These are phyloP conservation scores for Colletotrichum coccodes DNA, from an alignment of 2,329 filamentous ascomycete genomes.

Conservation along the genomic window DNA sequence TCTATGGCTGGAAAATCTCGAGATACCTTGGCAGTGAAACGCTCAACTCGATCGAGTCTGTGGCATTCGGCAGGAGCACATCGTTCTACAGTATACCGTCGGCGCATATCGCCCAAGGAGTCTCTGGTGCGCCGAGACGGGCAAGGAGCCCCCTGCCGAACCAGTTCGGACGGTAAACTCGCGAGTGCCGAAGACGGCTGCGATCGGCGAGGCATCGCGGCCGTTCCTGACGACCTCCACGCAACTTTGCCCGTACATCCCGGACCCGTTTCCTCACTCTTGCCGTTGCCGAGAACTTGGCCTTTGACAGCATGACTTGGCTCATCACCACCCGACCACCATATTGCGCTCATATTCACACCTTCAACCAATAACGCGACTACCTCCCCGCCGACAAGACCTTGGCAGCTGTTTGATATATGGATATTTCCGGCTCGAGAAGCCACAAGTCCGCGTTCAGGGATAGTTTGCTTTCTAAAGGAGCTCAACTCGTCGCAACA, in stretches of 20 bases:
- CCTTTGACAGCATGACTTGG: conserved; percentile 11
- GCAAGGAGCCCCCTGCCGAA: conserved; percentile 15
- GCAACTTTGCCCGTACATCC: not conserved
- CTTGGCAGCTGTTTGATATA: conserved; percentile 21
- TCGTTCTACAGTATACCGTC: not conserved
- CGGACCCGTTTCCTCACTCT: not conserved
- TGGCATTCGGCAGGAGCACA: not conserved
- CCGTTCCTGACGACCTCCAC: not conserved
- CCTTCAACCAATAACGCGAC: not conserved
- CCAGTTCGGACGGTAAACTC: conserved; percentile 13
- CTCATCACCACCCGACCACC: conserved; percentile 5
- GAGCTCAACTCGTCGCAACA: not conserved
- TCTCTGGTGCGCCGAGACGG: conserved; percentile 6
- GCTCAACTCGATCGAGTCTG: not conserved
- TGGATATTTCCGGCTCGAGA: not conserved
- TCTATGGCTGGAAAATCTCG: not conserved
- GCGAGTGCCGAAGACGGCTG: conserved; percentile 19
- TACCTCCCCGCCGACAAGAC: conserved; percentile 13
- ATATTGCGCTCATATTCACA: not conserved
- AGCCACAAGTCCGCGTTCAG: not conserved
- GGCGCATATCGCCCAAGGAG: not conserved
- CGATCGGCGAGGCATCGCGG: conserved; percentile 7
- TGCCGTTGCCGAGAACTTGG: conserved; percentile 20
- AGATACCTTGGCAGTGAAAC: not conserved
- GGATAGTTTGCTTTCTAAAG: not conserved